A percentile compares a stretch with the other conserved stretches of the same genome.
These are phyloP conservation scores for Umbelopsis sp. DNA, from an alignment of 192 early-diverging fungal species.

Conservation along the genomic window DNA sequence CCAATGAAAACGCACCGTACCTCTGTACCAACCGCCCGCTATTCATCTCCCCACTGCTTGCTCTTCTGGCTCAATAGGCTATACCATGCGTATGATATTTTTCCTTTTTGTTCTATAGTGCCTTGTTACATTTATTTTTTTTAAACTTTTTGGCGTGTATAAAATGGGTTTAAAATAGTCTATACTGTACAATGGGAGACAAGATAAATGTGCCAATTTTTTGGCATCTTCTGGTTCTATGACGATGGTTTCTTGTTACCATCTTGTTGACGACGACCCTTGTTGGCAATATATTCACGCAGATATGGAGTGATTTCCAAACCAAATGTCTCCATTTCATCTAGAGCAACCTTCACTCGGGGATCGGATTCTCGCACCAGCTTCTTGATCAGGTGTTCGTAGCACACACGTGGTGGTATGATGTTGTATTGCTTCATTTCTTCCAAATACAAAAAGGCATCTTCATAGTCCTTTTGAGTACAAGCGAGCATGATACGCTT, in stretches of 20 bases:
- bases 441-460: constrained; percentile 74
- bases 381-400: constrained; percentile 55
- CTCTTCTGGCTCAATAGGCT: neutral
- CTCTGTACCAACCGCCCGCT: too few relatives aligned
- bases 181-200: constrained; percentile 16
- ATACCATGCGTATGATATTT: neutral
- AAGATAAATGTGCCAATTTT: neutral
- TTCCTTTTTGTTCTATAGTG: constrained; percentile 10
- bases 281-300: constrained; percentile 4
- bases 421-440: constrained; percentile 68
- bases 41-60: neutral
- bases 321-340: constrained; percentile 68
- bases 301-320: constrained; percentile 24
- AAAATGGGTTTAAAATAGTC: neutral
- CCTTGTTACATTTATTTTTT: constrained; percentile 18
- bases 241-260: neutral
- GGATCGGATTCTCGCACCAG: constrained; percentile 63
- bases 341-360: constrained; percentile 57
- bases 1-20: too few relatives aligned
- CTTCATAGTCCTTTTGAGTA: constrained; percentile 66
- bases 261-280: neutral
- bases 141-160: neutral
- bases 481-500: constrained; percentile 58
- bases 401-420: constrained; percentile 54
- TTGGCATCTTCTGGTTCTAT: too few relatives aligned